Percentiles rank a stretch among this genome's conserved stretches.
Conservation (phyloP, 345 rosid genomes). For the Rhodamnia argentea region DNA sequence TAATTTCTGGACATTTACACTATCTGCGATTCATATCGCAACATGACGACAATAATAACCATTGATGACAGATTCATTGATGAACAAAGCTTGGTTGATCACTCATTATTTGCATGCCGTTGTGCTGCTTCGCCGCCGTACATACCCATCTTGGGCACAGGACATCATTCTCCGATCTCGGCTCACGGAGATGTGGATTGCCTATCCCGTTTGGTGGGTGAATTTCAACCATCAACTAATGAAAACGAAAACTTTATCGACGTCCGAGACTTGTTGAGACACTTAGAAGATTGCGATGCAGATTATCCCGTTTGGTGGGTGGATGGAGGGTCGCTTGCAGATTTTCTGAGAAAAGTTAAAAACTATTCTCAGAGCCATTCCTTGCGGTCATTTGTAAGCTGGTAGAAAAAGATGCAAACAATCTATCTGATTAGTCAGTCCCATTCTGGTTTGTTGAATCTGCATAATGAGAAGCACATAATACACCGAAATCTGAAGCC, state of each 20-base stretch:
- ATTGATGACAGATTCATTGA: neutral
- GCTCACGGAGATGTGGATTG: neutral
- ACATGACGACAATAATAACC: neutral
- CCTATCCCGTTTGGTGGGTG: too few relatives aligned
- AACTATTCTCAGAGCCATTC: neutral
- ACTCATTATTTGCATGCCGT: too few relatives aligned
- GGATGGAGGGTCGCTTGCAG: conserved; percentile 88
- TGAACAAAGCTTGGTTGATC: neutral
- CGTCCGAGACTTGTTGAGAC: neutral
- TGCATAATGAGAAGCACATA: conserved; percentile 77
- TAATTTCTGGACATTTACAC: neutral
- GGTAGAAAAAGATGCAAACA: conserved; percentile 19
- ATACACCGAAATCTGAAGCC: conserved; percentile 85
- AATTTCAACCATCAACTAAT: too few relatives aligned
- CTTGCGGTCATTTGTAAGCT: conserved; percentile 56
- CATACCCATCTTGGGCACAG: neutral
- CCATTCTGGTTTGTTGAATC: conserved; percentile 44
- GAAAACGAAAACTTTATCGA: too few relatives aligned
- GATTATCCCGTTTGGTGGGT: neutral
- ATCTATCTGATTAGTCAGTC: neutral
- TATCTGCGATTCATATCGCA: neutral
- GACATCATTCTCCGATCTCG: neutral
- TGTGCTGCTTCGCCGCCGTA: too few relatives aligned
- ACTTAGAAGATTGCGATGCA: neutral
- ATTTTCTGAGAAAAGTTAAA: conserved; percentile 45